Evolutionary conservation across 176 grass and related monocot genomes (phyloP).

Genomic region (sorghum (Sorghum bicolor)): Sorghum_bicolor_NCBIv3 NC_012876.2:39094501-39095000

Average conservation of each 20-base stretch:
- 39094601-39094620: neutral
- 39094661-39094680: neutral
- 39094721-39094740: neutral
- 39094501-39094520: neutral
- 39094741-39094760: neutral
- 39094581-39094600: neutral
- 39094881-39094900: constrained; percentile 19
- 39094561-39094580: neutral
- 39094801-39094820: neutral
- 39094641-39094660: neutral
- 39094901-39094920: constrained; percentile 8
- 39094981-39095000: neutral
- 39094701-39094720: neutral
- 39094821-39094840: neutral
- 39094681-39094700: neutral
- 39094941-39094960: constrained; percentile 20
- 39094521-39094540: neutral
- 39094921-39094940: neutral
- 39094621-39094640: neutral
- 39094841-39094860: neutral
- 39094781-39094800: neutral
- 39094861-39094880: constrained; percentile 23
- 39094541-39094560: neutral
- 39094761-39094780: neutral
- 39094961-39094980: constrained; percentile 16